These are phyloP conservation scores for Chloris gayana DNA, from an alignment of 176 grass and related monocot genomes.

Conservation along the genomic window DNA sequence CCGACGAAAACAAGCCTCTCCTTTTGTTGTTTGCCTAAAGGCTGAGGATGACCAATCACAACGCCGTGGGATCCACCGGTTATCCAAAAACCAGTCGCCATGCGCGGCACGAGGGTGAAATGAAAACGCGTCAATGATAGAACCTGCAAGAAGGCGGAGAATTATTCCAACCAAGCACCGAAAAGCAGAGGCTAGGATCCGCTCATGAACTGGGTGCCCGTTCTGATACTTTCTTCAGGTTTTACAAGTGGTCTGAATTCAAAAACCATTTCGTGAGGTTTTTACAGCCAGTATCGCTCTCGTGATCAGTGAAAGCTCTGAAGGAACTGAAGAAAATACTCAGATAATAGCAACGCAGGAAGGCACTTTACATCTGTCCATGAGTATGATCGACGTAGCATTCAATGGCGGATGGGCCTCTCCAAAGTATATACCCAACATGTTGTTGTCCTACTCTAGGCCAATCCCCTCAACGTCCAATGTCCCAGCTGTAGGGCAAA, in stretches of 20 bases:
- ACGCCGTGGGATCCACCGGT: too few species aligned
- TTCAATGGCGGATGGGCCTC: conserved; percentile 12
- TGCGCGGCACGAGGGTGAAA: background rate
- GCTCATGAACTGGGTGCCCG: background rate
- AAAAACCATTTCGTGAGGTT: background rate
- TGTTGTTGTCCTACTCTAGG: background rate
- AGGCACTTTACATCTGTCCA: conserved; percentile 10
- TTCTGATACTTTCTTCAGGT: background rate
- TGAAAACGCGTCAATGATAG: background rate
- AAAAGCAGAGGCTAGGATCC: background rate
- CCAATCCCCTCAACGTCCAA: background rate
- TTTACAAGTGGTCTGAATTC: background rate
- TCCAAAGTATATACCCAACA: background rate
- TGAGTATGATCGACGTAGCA: conserved; percentile 26
- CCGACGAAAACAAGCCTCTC: background rate
- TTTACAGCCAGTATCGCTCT: background rate
- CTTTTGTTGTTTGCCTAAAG: background rate
- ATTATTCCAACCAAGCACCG: background rate
- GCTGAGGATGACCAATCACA: background rate
- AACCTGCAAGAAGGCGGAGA: background rate
- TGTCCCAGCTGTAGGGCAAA: background rate
- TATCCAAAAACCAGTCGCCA: background rate
- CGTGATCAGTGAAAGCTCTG: background rate
- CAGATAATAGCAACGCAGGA: background rate
- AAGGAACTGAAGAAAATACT: conserved; percentile 8